These are phyloP conservation scores for Moricandia arvensis DNA, from an alignment of 345 rosid species.

Conservation along the genomic window DNA sequence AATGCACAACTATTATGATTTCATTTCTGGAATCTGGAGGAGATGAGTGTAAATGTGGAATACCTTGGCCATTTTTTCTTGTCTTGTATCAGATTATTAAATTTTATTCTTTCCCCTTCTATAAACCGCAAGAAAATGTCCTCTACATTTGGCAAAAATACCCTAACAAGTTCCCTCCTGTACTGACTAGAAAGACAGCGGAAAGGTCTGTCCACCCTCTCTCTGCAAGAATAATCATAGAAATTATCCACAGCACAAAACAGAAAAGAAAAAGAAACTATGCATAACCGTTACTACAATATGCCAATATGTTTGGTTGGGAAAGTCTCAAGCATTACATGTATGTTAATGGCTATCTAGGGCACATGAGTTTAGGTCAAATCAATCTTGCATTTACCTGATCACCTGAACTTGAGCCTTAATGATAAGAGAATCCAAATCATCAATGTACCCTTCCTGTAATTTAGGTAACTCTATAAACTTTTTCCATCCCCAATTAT, in stretches of 20 bases:
- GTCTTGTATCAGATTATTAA: slow-evolving; percentile 71
- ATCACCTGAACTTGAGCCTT: slow-evolving; percentile 98
- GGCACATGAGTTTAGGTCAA: slow-evolving; percentile 14
- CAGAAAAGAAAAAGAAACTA: background rate
- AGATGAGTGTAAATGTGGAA: slow-evolving; percentile 1
- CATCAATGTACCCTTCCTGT: slow-evolving; percentile 81
- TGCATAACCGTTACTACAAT: background rate
- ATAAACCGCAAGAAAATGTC: slow-evolving; percentile 79
- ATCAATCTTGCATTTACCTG: slow-evolving; percentile 49
- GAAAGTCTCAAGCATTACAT: background rate
- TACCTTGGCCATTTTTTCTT: slow-evolving; percentile 91
- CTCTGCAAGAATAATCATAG: slow-evolving; percentile 45
- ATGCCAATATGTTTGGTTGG: background rate
- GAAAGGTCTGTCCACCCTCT: slow-evolving; percentile 84
- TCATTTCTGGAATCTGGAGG: slow-evolving; percentile 11
- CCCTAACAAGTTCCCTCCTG: slow-evolving; percentile 92
- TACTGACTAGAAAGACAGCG: slow-evolving; percentile 86
- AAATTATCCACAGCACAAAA: slow-evolving; percentile 2
- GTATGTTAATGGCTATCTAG: background rate
- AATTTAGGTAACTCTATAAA: slow-evolving; percentile 88
- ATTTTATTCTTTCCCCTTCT: slow-evolving; percentile 73
- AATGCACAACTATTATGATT: background rate
- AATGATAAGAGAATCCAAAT: slow-evolving; percentile 74
- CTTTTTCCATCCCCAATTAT: slow-evolving; percentile 94
- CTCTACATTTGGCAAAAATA: slow-evolving; percentile 86